A percentile compares a stretch with the other conserved stretches of the same genome.
Evolutionary conservation across 208 protist genomes (phyloP).

Genomic region (Phytomonas sp.): DNA sequence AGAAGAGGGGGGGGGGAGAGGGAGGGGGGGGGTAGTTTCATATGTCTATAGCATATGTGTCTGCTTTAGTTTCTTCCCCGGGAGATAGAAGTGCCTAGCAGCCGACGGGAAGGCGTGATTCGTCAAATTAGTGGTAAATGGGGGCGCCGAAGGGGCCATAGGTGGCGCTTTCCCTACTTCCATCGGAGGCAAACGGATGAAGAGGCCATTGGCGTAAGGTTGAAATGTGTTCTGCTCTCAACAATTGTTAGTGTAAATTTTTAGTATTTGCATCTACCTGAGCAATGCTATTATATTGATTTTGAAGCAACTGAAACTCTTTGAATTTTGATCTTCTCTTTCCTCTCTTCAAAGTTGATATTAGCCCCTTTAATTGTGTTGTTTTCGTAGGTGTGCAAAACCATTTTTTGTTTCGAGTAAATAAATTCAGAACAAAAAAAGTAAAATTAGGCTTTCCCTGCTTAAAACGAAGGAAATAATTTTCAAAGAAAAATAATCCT

Average conservation of each 20-base stretch:
- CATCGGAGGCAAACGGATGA: not conserved
- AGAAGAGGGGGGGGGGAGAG: not conserved
- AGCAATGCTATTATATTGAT: not conserved
- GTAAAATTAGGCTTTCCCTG: not conserved
- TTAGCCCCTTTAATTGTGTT: not conserved
- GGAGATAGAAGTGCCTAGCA: not conserved
- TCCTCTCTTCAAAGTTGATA: not conserved
- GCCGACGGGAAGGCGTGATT: not conserved
- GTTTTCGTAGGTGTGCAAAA: not conserved
- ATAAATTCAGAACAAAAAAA: not conserved
- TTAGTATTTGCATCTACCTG: not conserved
- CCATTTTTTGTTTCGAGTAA: not conserved
- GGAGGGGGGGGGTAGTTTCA: not conserved
- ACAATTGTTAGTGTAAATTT: not conserved
- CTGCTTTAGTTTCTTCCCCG: not conserved
- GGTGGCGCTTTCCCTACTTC: not conserved
- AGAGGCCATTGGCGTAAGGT: not conserved
- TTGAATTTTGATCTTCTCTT: constrained; percentile 1
- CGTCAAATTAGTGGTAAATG: not conserved
- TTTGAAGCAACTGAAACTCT: not conserved
- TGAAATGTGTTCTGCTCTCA: not conserved
- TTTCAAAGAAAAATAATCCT: constrained; percentile 5
- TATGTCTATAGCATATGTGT: not conserved
- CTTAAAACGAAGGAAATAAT: not conserved
- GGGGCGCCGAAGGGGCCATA: not conserved